Conservation (phyloP, 2,329 filamentous ascomycete genomes). For the Fusarium sp. region DNA sequence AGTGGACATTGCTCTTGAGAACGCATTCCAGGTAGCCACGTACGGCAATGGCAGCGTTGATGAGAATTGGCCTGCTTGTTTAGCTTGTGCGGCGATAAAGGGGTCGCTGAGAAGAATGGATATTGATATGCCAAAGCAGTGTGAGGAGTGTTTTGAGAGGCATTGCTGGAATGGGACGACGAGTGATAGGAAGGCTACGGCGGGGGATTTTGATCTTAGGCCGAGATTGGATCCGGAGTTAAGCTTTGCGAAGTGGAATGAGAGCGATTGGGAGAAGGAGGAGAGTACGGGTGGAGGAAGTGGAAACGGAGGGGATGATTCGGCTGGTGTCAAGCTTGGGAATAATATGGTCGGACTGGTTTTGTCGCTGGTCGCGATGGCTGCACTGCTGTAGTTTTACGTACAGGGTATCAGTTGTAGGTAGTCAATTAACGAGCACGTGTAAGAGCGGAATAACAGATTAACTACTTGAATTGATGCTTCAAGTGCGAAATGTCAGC, state of each 20-base stretch:
- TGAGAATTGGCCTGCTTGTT: constrained; percentile 76
- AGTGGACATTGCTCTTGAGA: constrained; percentile 52
- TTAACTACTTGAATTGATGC: too few species aligned
- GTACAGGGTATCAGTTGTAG: too few species aligned
- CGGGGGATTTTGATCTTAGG: constrained; percentile 27
- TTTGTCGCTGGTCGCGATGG: background rate
- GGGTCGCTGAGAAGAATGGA: constrained; percentile 65
- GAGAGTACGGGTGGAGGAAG: too few species aligned
- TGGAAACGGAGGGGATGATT: background rate
- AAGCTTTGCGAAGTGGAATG: constrained; percentile 41
- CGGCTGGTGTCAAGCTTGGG: background rate
- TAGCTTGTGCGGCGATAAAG: constrained; percentile 81
- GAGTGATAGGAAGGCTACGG: constrained; percentile 14
- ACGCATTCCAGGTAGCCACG: constrained; percentile 83
- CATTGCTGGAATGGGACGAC: constrained; percentile 44
- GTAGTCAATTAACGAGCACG: background rate
- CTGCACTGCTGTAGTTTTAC: background rate
- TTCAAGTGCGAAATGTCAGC: fast-evolving
- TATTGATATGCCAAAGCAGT: constrained; percentile 36
- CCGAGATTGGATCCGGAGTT: constrained; percentile 36
- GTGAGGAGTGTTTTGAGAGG: constrained; percentile 39
- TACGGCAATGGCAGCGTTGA: constrained; percentile 80
- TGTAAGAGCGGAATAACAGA: fast-evolving
- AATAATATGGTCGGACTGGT: background rate
- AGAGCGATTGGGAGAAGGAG: constrained; percentile 13